Evolutionary conservation across 441 rosid species (phyloP).

Genomic region (Metrosideros polymorpha): DNA sequence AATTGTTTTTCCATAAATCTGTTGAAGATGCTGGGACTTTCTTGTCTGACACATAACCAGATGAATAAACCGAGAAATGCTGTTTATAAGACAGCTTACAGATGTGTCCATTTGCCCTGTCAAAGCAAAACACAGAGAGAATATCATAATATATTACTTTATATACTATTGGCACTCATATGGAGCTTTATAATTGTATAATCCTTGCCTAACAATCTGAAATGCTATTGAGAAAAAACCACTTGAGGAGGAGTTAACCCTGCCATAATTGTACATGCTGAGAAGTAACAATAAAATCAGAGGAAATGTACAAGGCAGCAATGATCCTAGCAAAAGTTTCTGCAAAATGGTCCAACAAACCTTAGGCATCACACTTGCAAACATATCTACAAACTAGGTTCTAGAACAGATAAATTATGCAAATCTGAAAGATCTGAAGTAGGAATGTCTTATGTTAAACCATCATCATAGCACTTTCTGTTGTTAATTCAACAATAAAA

Average conservation of each 20-base stretch:
- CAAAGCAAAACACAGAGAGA: background rate
- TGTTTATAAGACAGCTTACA: slow-evolving; percentile 67
- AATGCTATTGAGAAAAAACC: background rate
- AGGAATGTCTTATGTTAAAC: background rate
- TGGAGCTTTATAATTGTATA: background rate
- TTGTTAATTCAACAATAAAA: background rate
- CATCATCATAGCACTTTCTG: background rate
- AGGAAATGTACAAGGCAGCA: background rate
- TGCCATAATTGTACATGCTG: background rate
- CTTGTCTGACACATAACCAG: slow-evolving; percentile 70
- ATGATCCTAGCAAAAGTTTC: background rate
- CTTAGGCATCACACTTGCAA: background rate
- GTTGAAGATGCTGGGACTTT: slow-evolving; percentile 38
- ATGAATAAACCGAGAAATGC: slow-evolving; percentile 78
- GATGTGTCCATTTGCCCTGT: slow-evolving; percentile 60
- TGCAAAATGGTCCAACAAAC: background rate
- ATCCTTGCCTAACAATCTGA: background rate
- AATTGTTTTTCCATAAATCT: slow-evolving; percentile 43
- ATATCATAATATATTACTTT: background rate
- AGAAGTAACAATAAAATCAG: background rate
- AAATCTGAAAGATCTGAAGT: background rate
- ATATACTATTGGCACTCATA: background rate
- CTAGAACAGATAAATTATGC: background rate
- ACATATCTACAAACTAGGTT: background rate
- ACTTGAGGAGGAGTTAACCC: background rate